phyloP scores from a whole-genome alignment of 2,329 filamentous ascomycete species.

The Mycocentrospora acerina region DNA sequence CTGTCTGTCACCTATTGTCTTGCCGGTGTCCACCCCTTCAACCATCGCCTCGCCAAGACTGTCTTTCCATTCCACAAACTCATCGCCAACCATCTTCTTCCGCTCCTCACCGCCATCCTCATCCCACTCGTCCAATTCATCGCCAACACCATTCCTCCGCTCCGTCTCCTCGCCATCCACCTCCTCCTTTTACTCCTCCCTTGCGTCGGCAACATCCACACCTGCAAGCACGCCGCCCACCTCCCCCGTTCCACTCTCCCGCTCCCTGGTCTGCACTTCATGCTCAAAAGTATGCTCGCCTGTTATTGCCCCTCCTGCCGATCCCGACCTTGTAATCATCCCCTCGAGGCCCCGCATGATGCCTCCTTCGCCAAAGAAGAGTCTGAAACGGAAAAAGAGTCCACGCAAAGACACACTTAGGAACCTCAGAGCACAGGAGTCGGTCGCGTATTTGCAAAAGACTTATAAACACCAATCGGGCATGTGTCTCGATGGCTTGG shows the following conservation, averaged over 20 bases:
- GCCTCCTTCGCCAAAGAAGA: neutral
- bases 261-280: too few species aligned
- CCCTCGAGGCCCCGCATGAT: neutral
- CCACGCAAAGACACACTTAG: slow-evolving; percentile 35
- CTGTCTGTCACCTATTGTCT: too few species aligned
- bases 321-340: neutral
- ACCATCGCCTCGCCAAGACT: neutral
- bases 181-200: too few species aligned
- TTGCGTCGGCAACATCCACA: neutral
- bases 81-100: neutral
- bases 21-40: too few species aligned
- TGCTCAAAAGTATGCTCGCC: too few species aligned
- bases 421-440: slow-evolving; percentile 35
- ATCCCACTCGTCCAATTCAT: too few species aligned
- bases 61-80: neutral
- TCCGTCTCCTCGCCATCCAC: too few species aligned
- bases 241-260: neutral
- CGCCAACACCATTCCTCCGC: too few species aligned
- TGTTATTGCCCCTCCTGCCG: too few species aligned
- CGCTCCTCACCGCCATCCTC: too few species aligned
- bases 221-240: slow-evolving; percentile 5
- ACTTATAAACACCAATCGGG: slow-evolving; percentile 33
- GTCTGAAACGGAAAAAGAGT: slow-evolving; percentile 12
- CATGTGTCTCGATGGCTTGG: slow-evolving; percentile 30
- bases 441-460: slow-evolving; percentile 35